phyloP scores from a whole-genome alignment of 2,329 filamentous ascomycete genomes.

The Teratosphaeria gauchensis region DNA sequence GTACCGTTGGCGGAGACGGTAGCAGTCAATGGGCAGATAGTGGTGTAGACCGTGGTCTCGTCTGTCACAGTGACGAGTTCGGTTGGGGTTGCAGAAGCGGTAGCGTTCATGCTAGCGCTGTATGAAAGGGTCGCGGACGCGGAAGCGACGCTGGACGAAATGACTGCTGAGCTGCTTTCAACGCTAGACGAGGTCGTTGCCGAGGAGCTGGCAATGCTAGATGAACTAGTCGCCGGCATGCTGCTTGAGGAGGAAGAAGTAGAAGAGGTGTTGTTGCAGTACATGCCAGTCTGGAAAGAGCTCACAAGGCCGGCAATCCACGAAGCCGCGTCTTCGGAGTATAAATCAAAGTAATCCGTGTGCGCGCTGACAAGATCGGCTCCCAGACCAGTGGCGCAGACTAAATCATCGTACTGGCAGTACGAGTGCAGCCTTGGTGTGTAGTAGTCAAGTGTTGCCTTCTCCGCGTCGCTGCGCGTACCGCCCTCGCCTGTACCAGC shows the following conservation, averaged over 20 bases:
- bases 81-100: background rate
- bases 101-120: background rate
- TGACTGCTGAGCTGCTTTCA: background rate
- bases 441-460: conserved; percentile 15
- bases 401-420: conserved; percentile 30
- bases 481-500: conserved; percentile 15
- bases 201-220: conserved; percentile 5
- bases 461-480: conserved; percentile 22
- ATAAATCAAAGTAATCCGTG: conserved; percentile 31
- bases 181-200: conserved; percentile 3
- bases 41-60: conserved; percentile 7
- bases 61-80: conserved; percentile 5
- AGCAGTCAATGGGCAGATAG: conserved; percentile 6
- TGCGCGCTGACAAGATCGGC: conserved; percentile 26
- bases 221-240: background rate
- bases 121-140: background rate
- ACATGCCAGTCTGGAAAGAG: conserved; percentile 1
- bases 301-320: conserved; percentile 18
- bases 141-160: background rate
- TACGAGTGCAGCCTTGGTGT: conserved; percentile 27
- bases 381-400: conserved; percentile 25
- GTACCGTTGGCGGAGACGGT: conserved; percentile 3
- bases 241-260: background rate
- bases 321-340: conserved; percentile 15
- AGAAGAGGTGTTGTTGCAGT: background rate